Evolutionary conservation across 192 early-diverging fungal species (phyloP), one percentile per base, ranked within the genome.

Genomic region (Pilaira anomala): DNA sequence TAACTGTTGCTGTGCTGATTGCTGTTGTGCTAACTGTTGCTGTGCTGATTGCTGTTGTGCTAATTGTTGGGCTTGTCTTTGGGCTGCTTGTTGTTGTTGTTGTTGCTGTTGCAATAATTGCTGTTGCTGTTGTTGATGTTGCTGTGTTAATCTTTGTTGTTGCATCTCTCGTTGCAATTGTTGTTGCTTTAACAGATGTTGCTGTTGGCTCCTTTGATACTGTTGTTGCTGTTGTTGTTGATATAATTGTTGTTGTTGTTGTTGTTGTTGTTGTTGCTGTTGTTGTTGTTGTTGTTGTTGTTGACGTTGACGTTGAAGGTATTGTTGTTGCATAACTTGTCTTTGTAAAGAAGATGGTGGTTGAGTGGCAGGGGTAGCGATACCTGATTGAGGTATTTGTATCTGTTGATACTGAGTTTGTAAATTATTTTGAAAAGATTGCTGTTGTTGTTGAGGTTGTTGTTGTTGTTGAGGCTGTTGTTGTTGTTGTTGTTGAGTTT

Each of bases 31-130:
- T 3, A 56, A 21, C 2, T 56, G 54, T 39, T 56, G 54, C 11
- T 56, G 54, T 25, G 21, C 18, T 58, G 16, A 39, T 44, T 41
- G 12, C 25, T 60, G 58, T 48, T 48, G 58, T 12, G 8, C 5
- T 14, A 18, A 19, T 14, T 13, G 13, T 46, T 46, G 44, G 16
- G 13, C 13, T 46, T 46, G 44, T 46, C 16, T 8, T 18, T 46
- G 44, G 7, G 18, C 44, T 19, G 9, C 12, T 13, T 46, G 44
- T n/a, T 46, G 44, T 2, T 6, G 9, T 19, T 46, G 44, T n/a
- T 46, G 44, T n/a, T 46, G 44, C 13, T 46, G 44, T n/a, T 46
- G 44, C 4, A 16, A 14, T 1, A 13, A 4, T 18, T 46, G 2
- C 44, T 46, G 44, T 3, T 46, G 45, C n/a, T 1, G 13, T 46